phyloP scores from a whole-genome alignment of 345 rosid species.

The Lepidium sativum region DNA sequence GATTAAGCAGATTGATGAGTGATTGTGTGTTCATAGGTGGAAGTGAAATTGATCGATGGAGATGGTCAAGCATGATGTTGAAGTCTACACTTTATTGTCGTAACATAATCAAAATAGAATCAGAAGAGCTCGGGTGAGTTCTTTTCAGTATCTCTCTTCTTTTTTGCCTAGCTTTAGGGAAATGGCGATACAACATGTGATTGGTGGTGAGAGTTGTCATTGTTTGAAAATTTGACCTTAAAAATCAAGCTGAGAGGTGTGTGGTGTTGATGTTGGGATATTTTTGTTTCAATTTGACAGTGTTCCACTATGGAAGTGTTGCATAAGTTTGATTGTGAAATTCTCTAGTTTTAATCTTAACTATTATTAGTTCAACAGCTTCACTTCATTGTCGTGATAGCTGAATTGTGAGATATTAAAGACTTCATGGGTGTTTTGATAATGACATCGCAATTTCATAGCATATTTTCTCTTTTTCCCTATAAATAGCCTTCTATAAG shows the following conservation, averaged over 20 bases:
- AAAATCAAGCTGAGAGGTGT: conserved; percentile 21
- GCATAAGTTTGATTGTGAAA: too few relatives aligned
- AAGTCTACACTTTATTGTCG: too few relatives aligned
- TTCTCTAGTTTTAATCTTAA: too few relatives aligned
- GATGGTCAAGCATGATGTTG: too few relatives aligned
- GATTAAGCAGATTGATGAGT: neutral
- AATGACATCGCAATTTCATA: too few relatives aligned
- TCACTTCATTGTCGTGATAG: too few relatives aligned
- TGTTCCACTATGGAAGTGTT: too few relatives aligned
- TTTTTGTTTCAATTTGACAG: conserved; percentile 3
- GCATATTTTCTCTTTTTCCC: too few relatives aligned
- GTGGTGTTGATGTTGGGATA: conserved; percentile 85
- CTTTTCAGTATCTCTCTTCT: conserved; percentile 9
- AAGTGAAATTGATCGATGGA: conserved; percentile 67
- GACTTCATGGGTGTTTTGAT: too few relatives aligned
- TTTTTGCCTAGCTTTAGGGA: neutral
- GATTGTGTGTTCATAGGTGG: conserved; percentile 28
- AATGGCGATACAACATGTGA: neutral
- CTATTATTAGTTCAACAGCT: too few relatives aligned
- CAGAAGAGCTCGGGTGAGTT: conserved; percentile 88
- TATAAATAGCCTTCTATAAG: too few relatives aligned
- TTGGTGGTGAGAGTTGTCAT: neutral
- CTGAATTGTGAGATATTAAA: neutral
- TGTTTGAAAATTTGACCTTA: neutral
- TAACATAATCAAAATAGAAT: too few relatives aligned